Evolutionary conservation across 139 green algal genomes (phyloP).

Genomic region (Coccomyxa sp.): DNA sequence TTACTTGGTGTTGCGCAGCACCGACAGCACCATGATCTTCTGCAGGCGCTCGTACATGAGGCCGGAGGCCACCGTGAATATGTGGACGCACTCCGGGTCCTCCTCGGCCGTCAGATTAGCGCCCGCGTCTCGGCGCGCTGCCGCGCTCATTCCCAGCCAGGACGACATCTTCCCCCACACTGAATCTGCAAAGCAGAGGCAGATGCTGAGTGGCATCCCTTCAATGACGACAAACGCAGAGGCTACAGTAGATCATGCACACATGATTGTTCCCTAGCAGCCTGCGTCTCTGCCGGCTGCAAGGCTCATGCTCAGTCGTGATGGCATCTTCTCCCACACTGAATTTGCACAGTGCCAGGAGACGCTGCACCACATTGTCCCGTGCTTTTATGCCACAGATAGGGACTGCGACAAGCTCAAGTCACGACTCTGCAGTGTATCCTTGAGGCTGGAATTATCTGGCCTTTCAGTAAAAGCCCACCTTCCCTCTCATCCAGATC

Average conservation of each 20-base stretch:
- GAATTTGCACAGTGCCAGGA: neutral
- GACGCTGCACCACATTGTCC: no score
- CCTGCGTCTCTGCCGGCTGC: neutral
- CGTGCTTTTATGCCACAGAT: no score
- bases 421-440: no score
- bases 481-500: constrained; percentile 11
- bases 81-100: constrained; percentile 72
- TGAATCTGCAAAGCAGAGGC: neutral
- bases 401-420: no score
- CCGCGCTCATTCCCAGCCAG: neutral
- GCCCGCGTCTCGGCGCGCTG: neutral
- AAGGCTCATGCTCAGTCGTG: neutral
- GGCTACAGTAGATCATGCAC: no score
- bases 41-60: constrained; percentile 99
- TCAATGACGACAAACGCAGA: no score
- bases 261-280: no score
- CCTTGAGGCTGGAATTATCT: no score
- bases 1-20: constrained; percentile 80
- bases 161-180: constrained; percentile 21
- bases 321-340: constrained; percentile 19
- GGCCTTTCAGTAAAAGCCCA: no score
- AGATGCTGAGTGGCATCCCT: neutral
- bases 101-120: constrained; percentile 12
- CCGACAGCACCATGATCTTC: constrained; percentile 98
- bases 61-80: constrained; percentile 95